phyloP scores from a whole-genome alignment of 1,139 yeast genomes.

The Kodamaea anthophila region DNA sequence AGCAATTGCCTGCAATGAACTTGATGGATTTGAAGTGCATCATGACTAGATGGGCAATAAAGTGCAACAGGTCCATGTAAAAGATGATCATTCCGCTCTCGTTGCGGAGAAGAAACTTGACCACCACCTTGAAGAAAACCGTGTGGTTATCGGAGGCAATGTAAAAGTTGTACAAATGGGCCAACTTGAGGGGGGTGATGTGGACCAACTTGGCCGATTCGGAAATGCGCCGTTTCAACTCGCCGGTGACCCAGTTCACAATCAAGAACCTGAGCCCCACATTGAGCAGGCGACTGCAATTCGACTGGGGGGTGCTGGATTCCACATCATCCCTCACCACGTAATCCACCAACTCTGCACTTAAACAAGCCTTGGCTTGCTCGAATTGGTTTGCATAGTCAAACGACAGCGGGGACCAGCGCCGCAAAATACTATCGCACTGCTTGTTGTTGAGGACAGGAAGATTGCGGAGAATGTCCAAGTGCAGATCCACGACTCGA shows the following conservation, averaged over 20 bases:
- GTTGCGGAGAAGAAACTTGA: constrained; percentile 33
- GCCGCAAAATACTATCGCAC: constrained; percentile 42
- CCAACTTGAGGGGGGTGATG: constrained; percentile 27
- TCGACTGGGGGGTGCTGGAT: constrained; percentile 12
- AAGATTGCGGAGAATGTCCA: constrained; percentile 45
- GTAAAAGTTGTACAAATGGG: constrained; percentile 30
- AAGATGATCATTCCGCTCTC: constrained; percentile 38
- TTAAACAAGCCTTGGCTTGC: constrained; percentile 22
- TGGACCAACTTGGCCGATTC: constrained; percentile 34
- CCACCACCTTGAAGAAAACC: constrained; percentile 36
- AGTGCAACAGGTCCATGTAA: constrained; percentile 37
- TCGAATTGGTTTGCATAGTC: constrained; percentile 31
- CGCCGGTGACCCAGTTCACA: constrained; percentile 39
- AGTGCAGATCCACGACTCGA: constrained; percentile 38
- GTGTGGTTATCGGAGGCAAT: constrained; percentile 31
- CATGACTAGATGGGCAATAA: constrained; percentile 28
- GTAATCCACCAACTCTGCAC: constrained; percentile 20
- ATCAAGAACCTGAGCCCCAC: constrained; percentile 41
- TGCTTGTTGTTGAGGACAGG: constrained; percentile 49
- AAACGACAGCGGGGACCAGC: constrained; percentile 29
- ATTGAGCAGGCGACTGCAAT: constrained; percentile 17
- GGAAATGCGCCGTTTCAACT: constrained; percentile 26
- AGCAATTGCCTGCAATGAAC: constrained; percentile 20
- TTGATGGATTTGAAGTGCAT: constrained; percentile 35
- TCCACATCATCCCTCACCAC: constrained; percentile 13